Evolutionary conservation across 192 early-diverging fungal species (phyloP).

Genomic region (Podila clonocystis): DNA sequence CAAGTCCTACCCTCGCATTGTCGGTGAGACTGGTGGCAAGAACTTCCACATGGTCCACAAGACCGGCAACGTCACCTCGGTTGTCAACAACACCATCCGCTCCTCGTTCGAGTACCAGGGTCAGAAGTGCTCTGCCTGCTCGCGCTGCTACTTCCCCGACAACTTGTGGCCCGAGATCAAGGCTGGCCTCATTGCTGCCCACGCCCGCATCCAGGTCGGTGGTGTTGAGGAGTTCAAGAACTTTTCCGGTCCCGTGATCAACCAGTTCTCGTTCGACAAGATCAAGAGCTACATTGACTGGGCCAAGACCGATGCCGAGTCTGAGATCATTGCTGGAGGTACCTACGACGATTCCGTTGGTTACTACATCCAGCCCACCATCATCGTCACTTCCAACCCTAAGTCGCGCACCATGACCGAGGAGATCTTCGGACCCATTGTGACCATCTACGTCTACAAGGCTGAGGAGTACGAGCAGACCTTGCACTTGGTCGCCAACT

Average conservation of each 20-base stretch:
- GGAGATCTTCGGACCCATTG: slow-evolving; percentile 97
- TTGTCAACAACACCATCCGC: slow-evolving; percentile 91
- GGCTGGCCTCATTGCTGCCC: slow-evolving; percentile 68
- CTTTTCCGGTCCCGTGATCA: slow-evolving; percentile 92
- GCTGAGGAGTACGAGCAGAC: slow-evolving; percentile 81
- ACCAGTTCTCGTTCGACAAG: slow-evolving; percentile 91
- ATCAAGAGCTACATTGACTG: slow-evolving; percentile 91
- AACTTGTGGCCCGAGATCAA: slow-evolving; percentile 83
- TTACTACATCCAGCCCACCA: slow-evolving; percentile 92
- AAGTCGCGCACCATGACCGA: slow-evolving; percentile 87
- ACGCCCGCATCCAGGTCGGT: slow-evolving; percentile 85
- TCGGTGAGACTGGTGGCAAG: slow-evolving; percentile 99
- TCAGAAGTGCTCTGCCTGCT: slow-evolving; percentile 98
- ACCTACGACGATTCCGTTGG: slow-evolving; percentile 86
- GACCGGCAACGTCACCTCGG: slow-evolving; percentile 76
- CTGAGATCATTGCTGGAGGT: slow-evolving; percentile 92
- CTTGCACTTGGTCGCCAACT: slow-evolving; percentile 78
- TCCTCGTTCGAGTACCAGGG: slow-evolving; percentile 97
- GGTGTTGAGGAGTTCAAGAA: slow-evolving; percentile 87
- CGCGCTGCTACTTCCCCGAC: slow-evolving; percentile 90
- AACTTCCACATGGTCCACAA: slow-evolving; percentile 97
- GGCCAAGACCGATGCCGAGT: slow-evolving; percentile 71
- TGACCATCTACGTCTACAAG: slow-evolving; percentile 88
- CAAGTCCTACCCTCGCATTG: slow-evolving; percentile 94
- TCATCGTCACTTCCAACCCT: slow-evolving; percentile 88